Evolutionary conservation across 495 filamentous ascomycete genomes (phyloP).

Genomic region (Talaromyces wortmannii): DNA sequence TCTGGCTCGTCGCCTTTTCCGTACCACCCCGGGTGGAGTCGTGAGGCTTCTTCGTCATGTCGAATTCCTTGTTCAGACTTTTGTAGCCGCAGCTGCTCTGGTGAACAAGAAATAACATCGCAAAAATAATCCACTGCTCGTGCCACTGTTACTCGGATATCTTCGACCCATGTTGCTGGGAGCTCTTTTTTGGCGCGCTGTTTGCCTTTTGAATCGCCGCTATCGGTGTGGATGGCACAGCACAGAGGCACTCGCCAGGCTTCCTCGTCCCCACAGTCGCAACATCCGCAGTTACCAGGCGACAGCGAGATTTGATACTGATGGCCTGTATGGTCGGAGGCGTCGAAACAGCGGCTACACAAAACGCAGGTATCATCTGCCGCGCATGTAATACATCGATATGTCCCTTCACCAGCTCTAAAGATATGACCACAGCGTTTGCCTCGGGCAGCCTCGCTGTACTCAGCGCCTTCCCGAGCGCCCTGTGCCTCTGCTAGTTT

Average conservation of each 20-base stretch:
- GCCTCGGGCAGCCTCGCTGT: slow-evolving; percentile 84
- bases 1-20: slow-evolving; percentile 49
- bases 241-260: slow-evolving; percentile 84
- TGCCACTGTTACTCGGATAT: slow-evolving; percentile 77
- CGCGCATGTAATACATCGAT: slow-evolving; percentile 88
- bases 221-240: slow-evolving; percentile 85
- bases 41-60: slow-evolving; percentile 73
- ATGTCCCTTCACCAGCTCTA: slow-evolving; percentile 83
- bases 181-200: slow-evolving; percentile 47
- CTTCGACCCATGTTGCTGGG: slow-evolving; percentile 64
- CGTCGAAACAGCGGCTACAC: slow-evolving; percentile 87
- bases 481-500: slow-evolving; percentile 81
- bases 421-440: slow-evolving; percentile 98
- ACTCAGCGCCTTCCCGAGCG: slow-evolving; percentile 88
- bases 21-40: slow-evolving; percentile 69
- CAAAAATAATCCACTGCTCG: slow-evolving; percentile 87
- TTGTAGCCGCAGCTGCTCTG: slow-evolving; percentile 80
- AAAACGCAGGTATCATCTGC: slow-evolving; percentile 81
- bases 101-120: slow-evolving; percentile 95
- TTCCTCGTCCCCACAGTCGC: slow-evolving; percentile 92
- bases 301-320: slow-evolving; percentile 81
- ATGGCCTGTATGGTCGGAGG: slow-evolving; percentile 92
- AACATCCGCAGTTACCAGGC: slow-evolving; percentile 87
- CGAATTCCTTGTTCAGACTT: slow-evolving; percentile 76
- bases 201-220: slow-evolving; percentile 53